These are phyloP conservation scores for Salix brachista DNA, from an alignment of 345 rosid species.

Conservation along the genomic window DNA sequence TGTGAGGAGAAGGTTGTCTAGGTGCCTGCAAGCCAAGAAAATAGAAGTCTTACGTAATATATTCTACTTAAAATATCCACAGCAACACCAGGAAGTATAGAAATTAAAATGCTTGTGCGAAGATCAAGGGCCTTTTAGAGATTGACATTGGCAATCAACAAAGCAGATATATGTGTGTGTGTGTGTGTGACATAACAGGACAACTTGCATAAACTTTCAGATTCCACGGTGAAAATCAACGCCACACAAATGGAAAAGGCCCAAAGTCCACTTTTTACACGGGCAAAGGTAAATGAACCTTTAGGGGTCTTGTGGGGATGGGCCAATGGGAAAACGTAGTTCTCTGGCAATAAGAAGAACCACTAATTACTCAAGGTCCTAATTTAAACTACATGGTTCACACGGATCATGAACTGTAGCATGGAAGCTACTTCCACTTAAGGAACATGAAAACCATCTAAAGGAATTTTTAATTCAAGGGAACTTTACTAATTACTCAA, in stretches of 20 bases:
- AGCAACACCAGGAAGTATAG: not conserved
- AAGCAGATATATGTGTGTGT: not conserved
- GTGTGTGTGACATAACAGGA: not conserved
- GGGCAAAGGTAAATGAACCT: not conserved
- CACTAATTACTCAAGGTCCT: not conserved
- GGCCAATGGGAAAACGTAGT: not conserved
- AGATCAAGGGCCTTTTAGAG: not conserved
- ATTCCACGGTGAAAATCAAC: not conserved
- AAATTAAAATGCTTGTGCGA: not conserved
- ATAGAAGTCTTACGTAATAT: not conserved
- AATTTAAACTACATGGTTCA: not conserved
- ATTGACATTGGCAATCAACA: not conserved
- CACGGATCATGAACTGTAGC: not conserved
- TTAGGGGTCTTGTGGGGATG: not conserved
- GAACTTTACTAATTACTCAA: not conserved
- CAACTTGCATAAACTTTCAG: not conserved
- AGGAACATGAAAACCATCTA: not conserved
- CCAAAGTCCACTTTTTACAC: not conserved
- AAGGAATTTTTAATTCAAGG: not conserved
- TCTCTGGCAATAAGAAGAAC: not conserved
- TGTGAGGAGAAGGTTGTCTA: slow-evolving; percentile 93
- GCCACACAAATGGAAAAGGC: not conserved
- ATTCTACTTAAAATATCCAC: not conserved
- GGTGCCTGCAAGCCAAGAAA: slow-evolving; percentile 53
- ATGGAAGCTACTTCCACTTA: not conserved